Evolutionary conservation across 2,329 filamentous ascomycete genomes (phyloP).

Genomic region (Xylaria arbuscula): DNA sequence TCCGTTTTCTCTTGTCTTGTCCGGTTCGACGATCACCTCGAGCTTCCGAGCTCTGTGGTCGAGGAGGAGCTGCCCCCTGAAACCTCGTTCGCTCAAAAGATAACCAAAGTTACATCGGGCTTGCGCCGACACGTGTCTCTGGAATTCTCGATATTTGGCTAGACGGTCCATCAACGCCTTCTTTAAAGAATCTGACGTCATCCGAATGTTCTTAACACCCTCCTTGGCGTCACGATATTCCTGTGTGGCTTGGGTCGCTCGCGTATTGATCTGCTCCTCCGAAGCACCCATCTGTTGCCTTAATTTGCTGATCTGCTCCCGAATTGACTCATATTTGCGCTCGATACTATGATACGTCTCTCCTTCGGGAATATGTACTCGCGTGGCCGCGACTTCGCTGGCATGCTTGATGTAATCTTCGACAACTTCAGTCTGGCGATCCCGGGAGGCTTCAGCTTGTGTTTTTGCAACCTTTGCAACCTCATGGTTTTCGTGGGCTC

Average conservation of each 20-base stretch:
- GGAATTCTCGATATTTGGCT: slow-evolving; percentile 82
- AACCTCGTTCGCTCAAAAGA: slow-evolving; percentile 87
- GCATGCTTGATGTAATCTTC: slow-evolving; percentile 67
- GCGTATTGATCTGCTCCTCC: slow-evolving; percentile 71
- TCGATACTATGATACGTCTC: slow-evolving; percentile 70
- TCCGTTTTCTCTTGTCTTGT: slow-evolving; percentile 74
- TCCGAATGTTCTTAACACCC: slow-evolving; percentile 58
- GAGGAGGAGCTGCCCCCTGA: slow-evolving; percentile 82
- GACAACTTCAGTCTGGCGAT: slow-evolving; percentile 61
- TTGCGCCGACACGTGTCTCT: slow-evolving; percentile 84
- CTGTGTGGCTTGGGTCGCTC: slow-evolving; percentile 55
- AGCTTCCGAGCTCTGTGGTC: slow-evolving; percentile 81
- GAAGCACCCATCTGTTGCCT: slow-evolving; percentile 69
- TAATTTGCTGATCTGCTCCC: slow-evolving; percentile 67
- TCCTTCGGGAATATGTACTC: slow-evolving; percentile 71
- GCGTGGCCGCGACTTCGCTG: slow-evolving; percentile 60
- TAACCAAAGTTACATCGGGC: slow-evolving; percentile 89
- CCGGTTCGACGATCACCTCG: slow-evolving; percentile 79
- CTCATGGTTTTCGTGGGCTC: slow-evolving; percentile 63
- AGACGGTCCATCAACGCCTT: slow-evolving; percentile 75
- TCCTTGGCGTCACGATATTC: slow-evolving; percentile 56
- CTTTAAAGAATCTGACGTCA: slow-evolving; percentile 59
- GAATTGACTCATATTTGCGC: slow-evolving; percentile 65
- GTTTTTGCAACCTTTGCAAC: slow-evolving; percentile 59
- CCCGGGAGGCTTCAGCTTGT: slow-evolving; percentile 59